Evolutionary conservation across 1,284 basidiomycete genomes (phyloP), one percentile per base, ranked within the genome.

Genomic region (Heterobasidion parviporum): DNA sequence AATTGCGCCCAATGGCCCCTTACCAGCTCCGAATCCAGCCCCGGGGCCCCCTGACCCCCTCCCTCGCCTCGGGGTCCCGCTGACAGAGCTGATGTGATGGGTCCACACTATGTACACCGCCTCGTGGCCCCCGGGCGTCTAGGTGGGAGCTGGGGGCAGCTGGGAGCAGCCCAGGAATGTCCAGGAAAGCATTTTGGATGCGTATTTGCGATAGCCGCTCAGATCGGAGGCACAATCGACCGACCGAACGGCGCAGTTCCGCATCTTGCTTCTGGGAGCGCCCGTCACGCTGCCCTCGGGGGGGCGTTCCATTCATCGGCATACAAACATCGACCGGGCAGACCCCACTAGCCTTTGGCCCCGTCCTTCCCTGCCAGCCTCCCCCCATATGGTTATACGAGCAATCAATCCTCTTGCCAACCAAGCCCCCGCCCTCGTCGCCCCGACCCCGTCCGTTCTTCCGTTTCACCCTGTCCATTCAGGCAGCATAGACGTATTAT

Each of bases 211-310:
- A 61, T 61, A 68, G 68, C 68, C 68, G 68, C 68, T 65, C 62
- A 65, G 65, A 68, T 69, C 68, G 68, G 68, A 69, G 59, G 59
- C 59, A 60, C 59, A 18, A 57, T 55, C 59, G 59, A 6, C 38
- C 38, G 38, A n/a, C 12, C 3, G 26, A 0, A 3, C 26, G 26
- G 26, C 34, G 34, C 35, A 7, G 16, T 26, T 2, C 16, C 52
- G 26, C 26, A 26, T 26, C 26, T 26, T 26, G 26, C 26, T 26
- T 26, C 26, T 26, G 26, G 26, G 26, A 26, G 26, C 26, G 26
- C 26, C 26, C 3, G 26, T 26, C 26, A 26, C 26, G 26, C 26
- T 26, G 26, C 26, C 26, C 26, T 26, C n/a, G 38, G 38, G 38
- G 12, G 44, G 55, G 55, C 54, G 52, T 51, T 3, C 14, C 1